These are phyloP conservation scores for Daedaleopsis sinensis DNA, from an alignment of 768 basidiomycete genomes.

Conservation along the genomic window DNA sequence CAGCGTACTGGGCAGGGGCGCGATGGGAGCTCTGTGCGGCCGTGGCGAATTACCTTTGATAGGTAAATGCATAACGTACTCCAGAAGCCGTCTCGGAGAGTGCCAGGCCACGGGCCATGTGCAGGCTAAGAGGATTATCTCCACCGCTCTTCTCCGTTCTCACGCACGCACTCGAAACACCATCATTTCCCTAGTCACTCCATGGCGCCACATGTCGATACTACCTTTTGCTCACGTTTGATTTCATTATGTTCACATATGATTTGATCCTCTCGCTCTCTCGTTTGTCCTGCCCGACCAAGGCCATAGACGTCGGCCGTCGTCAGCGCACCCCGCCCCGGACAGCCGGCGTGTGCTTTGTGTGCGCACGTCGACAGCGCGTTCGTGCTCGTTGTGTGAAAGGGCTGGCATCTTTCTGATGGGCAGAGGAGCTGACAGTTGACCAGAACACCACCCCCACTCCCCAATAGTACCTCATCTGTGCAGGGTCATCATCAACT, in stretches of 20 bases:
- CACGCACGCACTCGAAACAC: slow-evolving; percentile 11
- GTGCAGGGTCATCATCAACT: slow-evolving; percentile 23
- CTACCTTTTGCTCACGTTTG: slow-evolving; percentile 18
- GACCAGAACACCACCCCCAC: slow-evolving; percentile 15
- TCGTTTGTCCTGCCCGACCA: slow-evolving; percentile 10
- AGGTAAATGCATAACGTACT: slow-evolving; percentile 26
- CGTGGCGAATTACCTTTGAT: slow-evolving; percentile 20
- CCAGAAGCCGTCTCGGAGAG: slow-evolving; percentile 13
- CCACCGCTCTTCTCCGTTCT: slow-evolving; percentile 18
- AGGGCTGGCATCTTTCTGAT: slow-evolving; percentile 12
- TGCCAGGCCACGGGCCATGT: slow-evolving; percentile 13
- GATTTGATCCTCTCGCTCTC: slow-evolving; percentile 11
- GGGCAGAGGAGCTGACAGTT: slow-evolving; percentile 12
- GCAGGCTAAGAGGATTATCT: slow-evolving; percentile 20
- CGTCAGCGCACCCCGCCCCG: not conserved
- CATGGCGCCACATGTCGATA: slow-evolving; percentile 15
- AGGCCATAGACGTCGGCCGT: not conserved
- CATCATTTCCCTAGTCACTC: slow-evolving; percentile 14
- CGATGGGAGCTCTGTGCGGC: slow-evolving; percentile 3
- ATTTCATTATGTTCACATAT: slow-evolving; percentile 25
- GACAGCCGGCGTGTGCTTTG: slow-evolving; percentile 6
- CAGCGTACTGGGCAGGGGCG: slow-evolving; percentile 17
- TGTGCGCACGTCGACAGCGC: slow-evolving; percentile 15
- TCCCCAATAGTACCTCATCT: slow-evolving; percentile 20
- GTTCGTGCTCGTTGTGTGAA: slow-evolving; percentile 9